Conservation (phyloP, 2,329 filamentous ascomycete species). For the Mycosphaerelloides madeirae region DNA sequence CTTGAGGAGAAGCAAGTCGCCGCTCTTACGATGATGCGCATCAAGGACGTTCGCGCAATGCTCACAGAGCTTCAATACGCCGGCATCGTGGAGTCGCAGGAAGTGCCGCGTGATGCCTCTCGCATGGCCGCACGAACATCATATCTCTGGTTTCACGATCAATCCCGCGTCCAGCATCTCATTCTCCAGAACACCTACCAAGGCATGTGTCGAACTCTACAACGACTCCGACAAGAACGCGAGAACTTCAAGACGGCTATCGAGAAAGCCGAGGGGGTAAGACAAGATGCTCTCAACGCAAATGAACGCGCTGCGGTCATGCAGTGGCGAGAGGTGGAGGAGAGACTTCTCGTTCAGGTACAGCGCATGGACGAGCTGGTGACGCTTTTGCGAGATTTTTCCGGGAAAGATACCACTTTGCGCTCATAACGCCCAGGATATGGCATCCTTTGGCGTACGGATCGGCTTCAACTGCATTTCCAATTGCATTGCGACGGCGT, state of each 20-base stretch:
- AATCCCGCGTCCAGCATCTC: conserved; percentile 63
- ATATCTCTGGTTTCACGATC: conserved; percentile 89
- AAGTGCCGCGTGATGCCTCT: conserved; percentile 83
- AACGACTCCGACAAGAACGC: conserved; percentile 73
- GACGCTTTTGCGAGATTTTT: conserved; percentile 59
- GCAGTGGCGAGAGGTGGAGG: conserved; percentile 57
- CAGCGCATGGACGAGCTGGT: conserved; percentile 79
- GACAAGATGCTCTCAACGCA: conserved; percentile 70
- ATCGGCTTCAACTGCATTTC: neutral
- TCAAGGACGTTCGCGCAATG: conserved; percentile 77
- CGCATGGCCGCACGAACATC: conserved; percentile 77
- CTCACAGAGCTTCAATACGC: conserved; percentile 81
- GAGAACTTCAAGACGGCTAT: conserved; percentile 67
- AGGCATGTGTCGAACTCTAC: conserved; percentile 77
- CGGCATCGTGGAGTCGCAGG: conserved; percentile 85
- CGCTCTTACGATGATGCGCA: conserved; percentile 74
- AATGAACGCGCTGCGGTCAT: conserved; percentile 68
- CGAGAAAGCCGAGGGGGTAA: conserved; percentile 79
- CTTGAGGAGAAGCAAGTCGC: conserved; percentile 90
- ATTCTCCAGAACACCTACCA: conserved; percentile 83
- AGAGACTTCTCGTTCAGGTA: conserved; percentile 73
- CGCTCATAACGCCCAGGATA: conserved; percentile 9
- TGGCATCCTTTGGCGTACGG: neutral
- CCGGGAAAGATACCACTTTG: conserved; percentile 24
- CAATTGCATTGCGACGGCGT: conserved; percentile 7